Base-by-base conservation (phyloP, 305 asterid species). In the Fraxinus nigra region DNA sequence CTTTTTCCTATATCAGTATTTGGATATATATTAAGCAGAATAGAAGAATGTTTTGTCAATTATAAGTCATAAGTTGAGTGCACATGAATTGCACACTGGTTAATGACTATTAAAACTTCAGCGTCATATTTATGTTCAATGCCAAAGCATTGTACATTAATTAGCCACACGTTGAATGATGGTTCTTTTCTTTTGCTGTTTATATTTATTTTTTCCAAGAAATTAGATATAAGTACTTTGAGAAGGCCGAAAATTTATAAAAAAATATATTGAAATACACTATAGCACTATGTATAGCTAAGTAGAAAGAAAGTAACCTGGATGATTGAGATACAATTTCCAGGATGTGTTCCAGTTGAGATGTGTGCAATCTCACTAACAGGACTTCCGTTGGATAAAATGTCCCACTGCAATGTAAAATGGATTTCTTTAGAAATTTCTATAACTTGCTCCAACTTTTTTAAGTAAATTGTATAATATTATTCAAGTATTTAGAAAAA, bases 381-480 rank as follows among this genome's bases (percentile, higher is more conserved):
- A 2, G 88, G 84, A 67, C 81, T 84, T 32, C 88, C 94, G 78
- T 83, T 35, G 11, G 89, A 84, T 40, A 91, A 73, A 30, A 86
- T 87, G 74, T 94, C 97, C 98, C 98, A 94, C 98, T 93, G 84
- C 81, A 84, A 2, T 10, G 11, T 1, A 72, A 48, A 78, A 77
- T 30, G 78, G 77, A 86, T 76, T 38, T 46, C 46, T 4, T 28
- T 28, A 3, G 10, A 37, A 38, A 4, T 28, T 46, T 46, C 78
- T 8, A 59, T 74, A 28, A 67, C 43, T 16, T 28, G 22, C n/a
- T 74, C 56, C 30, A 56, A 65, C 28, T 40, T 54, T 84, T 5
- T 20, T 0, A 35, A 63, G 14, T 61, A 38, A 32, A 82, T 30
- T 76, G 32, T 28, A 37, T 32, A 1, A 14, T 6, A 73, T 26